A percentile compares a stretch with the other conserved stretches of the same genome.
These are phyloP conservation scores for Boletus vinaceobasis DNA, from an alignment of 768 basidiomycete species.

Conservation along the genomic window DNA sequence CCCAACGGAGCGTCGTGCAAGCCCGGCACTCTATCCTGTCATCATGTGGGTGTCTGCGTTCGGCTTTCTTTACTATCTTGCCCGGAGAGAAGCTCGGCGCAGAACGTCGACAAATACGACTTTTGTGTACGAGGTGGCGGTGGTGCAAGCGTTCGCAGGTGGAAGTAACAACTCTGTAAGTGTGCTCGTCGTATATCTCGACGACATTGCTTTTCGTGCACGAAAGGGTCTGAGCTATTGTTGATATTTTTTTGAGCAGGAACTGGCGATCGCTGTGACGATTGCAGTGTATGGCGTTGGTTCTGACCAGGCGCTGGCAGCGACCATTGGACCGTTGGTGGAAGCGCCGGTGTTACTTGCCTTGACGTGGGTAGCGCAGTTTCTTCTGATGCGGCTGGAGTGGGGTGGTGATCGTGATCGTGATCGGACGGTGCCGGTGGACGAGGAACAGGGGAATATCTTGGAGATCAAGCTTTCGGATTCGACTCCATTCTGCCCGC, in stretches of 20 bases:
- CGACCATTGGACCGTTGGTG: constrained; percentile 74
- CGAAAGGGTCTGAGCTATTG: neutral
- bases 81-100: constrained; percentile 29
- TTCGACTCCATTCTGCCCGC: neutral
- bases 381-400: constrained; percentile 36
- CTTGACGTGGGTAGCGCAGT: constrained; percentile 63
- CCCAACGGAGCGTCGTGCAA: neutral
- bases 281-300: constrained; percentile 75
- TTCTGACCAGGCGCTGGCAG: constrained; percentile 77
- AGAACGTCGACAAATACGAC: neutral
- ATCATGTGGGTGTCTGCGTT: constrained; percentile 74
- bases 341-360: constrained; percentile 76
- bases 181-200: neutral
- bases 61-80: constrained; percentile 47
- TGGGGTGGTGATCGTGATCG: constrained; percentile 31
- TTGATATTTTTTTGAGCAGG: constrained; percentile 25
- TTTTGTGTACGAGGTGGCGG: constrained; percentile 66
- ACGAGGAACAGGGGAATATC: neutral
- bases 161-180: constrained; percentile 75
- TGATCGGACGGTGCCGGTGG: neutral
- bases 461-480: neutral
- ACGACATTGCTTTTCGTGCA: neutral
- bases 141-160: constrained; percentile 76
- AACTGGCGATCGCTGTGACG: constrained; percentile 80
- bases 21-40: constrained; percentile 63